phyloP scores from a whole-genome alignment of 2,329 filamentous ascomycete species.

The Pseudonectria buxi region DNA sequence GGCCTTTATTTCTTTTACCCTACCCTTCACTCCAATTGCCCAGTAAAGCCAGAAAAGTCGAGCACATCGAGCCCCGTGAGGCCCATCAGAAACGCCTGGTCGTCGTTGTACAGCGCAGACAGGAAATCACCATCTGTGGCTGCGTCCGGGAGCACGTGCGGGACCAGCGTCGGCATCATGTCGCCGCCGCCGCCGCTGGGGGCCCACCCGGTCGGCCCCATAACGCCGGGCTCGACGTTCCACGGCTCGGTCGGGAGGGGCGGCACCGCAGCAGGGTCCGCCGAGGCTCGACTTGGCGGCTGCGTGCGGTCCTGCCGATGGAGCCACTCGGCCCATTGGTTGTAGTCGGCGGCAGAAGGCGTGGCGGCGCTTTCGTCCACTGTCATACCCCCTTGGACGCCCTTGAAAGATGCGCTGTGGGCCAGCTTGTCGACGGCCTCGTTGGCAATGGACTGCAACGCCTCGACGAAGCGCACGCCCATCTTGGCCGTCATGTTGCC shows the following conservation, averaged over 20 bases:
- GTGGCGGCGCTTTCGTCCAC: neutral
- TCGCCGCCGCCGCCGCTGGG: neutral
- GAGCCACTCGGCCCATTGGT: constrained; percentile 18
- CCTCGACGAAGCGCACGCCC: constrained; percentile 20
- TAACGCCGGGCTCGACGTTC: neutral
- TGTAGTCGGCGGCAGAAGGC: constrained; percentile 6
- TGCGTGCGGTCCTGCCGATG: constrained; percentile 5
- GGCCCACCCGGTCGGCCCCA: constrained; percentile 1
- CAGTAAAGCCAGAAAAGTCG: constrained; percentile 15
- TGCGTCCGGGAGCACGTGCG: constrained; percentile 1
- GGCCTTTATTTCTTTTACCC: no score
- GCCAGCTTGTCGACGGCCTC: constrained; percentile 14
- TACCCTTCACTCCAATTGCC: constrained; percentile 1
- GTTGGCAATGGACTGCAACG: constrained; percentile 14
- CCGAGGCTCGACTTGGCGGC: neutral
- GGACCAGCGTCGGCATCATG: constrained; percentile 1
- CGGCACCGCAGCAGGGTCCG: neutral
- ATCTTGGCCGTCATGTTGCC: constrained; percentile 23
- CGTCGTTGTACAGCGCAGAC: constrained; percentile 11
- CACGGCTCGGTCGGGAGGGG: neutral
- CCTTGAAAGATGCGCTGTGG: neutral
- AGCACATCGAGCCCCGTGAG: constrained; percentile 18
- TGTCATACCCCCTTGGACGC: no score
- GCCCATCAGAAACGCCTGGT: constrained; percentile 19
- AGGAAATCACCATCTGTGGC: constrained; percentile 4